A percentile compares a stretch with the other conserved stretches of the same genome.
Evolutionary conservation across 768 basidiomycete species (phyloP).

Genomic region (Leccinum rimulosum): DNA sequence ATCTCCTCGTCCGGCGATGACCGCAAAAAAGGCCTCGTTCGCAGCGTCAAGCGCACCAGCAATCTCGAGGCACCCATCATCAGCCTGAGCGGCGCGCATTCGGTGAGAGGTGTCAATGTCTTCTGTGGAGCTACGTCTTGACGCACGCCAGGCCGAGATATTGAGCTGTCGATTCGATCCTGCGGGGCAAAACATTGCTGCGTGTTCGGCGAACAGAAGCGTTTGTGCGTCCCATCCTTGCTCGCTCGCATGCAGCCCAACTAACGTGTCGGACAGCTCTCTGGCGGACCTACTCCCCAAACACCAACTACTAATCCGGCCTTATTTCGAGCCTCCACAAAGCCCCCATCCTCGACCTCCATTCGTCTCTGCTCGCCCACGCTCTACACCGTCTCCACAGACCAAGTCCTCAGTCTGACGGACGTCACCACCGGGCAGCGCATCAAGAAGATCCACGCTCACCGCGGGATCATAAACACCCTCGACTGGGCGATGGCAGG

Average conservation of each 20-base stretch:
- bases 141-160: conserved; percentile 70
- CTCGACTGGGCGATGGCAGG: conserved; percentile 84
- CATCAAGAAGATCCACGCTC: conserved; percentile 78
- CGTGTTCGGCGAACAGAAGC: conserved; percentile 84
- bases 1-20: conserved; percentile 77
- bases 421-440: conserved; percentile 86
- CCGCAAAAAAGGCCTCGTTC: conserved; percentile 72
- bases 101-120: conserved; percentile 47
- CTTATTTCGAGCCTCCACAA: conserved; percentile 81
- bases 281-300: conserved; percentile 90
- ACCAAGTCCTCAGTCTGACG: conserved; percentile 74
- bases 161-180: conserved; percentile 92
- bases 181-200: conserved; percentile 90
- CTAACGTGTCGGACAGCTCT: conserved; percentile 47
- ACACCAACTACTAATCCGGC: conserved; percentile 92
- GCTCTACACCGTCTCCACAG: conserved; percentile 86
- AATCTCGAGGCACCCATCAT: conserved; percentile 92
- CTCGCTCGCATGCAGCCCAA: neutral
- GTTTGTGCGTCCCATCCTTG: conserved; percentile 62
- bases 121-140: neutral
- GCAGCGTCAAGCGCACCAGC: conserved; percentile 90
- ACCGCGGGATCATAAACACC: conserved; percentile 87
- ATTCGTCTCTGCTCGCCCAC: conserved; percentile 73
- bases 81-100: conserved; percentile 82
- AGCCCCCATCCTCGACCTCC: conserved; percentile 88